phyloP scores from a whole-genome alignment of 1,139 yeast species.

The Yamadazyma triangularis region DNA sequence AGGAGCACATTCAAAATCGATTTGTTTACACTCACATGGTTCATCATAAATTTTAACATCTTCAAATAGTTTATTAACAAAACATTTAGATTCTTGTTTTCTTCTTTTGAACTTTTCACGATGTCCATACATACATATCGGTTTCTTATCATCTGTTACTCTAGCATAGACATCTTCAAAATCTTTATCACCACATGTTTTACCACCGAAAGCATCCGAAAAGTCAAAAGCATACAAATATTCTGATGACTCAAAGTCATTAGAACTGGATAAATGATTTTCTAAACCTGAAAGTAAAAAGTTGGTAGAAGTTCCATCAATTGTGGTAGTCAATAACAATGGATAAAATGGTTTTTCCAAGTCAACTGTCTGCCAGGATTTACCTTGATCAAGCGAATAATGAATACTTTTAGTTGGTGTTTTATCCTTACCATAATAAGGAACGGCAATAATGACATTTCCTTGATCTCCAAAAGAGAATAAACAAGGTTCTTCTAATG shows the following conservation, averaged over 20 bases:
- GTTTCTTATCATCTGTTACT: constrained; percentile 37
- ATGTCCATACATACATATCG: constrained; percentile 71
- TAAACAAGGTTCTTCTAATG: constrained; percentile 50
- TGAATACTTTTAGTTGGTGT: constrained; percentile 26
- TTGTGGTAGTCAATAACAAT: constrained; percentile 47
- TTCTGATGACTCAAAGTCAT: constrained; percentile 13
- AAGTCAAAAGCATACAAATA: constrained; percentile 56
- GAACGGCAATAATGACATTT: constrained; percentile 63
- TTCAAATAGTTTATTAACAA: constrained; percentile 54
- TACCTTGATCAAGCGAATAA: constrained; percentile 75
- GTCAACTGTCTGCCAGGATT: constrained; percentile 51
- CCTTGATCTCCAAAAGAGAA: constrained; percentile 80
- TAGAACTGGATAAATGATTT: constrained; percentile 13
- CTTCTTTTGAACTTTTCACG: constrained; percentile 64
- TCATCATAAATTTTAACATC: constrained; percentile 56
- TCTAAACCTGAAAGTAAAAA: constrained; percentile 54
- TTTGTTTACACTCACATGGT: constrained; percentile 60
- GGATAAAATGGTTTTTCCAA: constrained; percentile 51
- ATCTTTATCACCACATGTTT: constrained; percentile 50
- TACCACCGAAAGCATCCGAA: constrained; percentile 49
- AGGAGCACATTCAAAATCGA: constrained; percentile 70
- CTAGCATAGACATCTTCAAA: constrained; percentile 67
- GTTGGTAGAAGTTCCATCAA: constrained; percentile 69
- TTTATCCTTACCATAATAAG: constrained; percentile 26
- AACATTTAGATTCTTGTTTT: constrained; percentile 65